These are phyloP conservation scores for Prosopis cineraria DNA, from an alignment of 306 rosid species.

Conservation along the genomic window DNA sequence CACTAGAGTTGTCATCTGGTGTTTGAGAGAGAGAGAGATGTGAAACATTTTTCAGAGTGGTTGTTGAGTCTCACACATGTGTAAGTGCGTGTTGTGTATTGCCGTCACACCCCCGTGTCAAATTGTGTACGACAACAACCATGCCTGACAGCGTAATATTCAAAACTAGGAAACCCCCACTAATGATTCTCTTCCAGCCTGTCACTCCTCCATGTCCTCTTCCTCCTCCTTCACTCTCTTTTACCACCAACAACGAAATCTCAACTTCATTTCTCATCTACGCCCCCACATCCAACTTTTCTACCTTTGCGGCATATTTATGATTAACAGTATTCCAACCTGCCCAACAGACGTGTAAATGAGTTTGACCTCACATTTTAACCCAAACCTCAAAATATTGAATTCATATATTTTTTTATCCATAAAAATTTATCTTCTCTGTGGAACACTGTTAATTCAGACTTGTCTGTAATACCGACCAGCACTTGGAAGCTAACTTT, in stretches of 20 bases:
- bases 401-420: too few relatives aligned
- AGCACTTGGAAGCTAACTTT: conserved; percentile 7
- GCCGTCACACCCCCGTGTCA: not conserved
- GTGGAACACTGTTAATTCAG: too few relatives aligned
- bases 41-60: conserved; percentile 43
- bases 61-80: conserved; percentile 32
- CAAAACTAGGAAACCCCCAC: conserved; percentile 10
- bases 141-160: conserved; percentile 24
- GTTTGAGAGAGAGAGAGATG: conserved; percentile 32
- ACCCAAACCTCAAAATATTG: too few relatives aligned
- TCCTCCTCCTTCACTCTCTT: not conserved
- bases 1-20: conserved; percentile 14
- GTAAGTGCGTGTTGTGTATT: conserved; percentile 10
- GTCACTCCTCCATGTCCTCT: not conserved
- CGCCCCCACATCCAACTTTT: conserved; percentile 13
- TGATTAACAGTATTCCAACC: too few relatives aligned
- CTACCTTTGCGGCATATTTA: not conserved
- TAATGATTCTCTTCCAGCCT: conserved; percentile 40
- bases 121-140: not conserved
- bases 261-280: not conserved
- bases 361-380: too few relatives aligned
- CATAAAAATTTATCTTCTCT: too few relatives aligned
- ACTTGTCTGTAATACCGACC: too few relatives aligned
- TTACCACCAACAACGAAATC: not conserved
- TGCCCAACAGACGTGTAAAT: too few relatives aligned